These are phyloP conservation scores for Coelastrella sp. DNA, from an alignment of 139 green algal genomes.

Conservation along the genomic window DNA sequence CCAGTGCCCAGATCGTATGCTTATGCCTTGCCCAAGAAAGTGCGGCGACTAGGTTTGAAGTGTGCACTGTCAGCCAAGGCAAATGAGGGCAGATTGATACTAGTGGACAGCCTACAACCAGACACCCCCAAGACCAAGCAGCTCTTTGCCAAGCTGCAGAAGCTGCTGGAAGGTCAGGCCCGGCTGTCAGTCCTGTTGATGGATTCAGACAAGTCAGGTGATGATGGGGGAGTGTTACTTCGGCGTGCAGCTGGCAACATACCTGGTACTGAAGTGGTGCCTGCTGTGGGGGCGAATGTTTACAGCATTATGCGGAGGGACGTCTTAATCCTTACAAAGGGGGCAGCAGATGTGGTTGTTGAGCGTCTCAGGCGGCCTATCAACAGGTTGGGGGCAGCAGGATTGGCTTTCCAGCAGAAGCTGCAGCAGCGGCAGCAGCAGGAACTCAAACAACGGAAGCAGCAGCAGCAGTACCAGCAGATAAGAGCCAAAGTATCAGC, in stretches of 20 bases:
- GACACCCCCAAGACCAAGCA: slow-evolving; percentile 62
- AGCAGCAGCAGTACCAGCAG: neutral
- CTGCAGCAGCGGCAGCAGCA: slow-evolving; percentile 21
- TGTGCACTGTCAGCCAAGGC: slow-evolving; percentile 88
- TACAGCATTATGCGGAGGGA: slow-evolving; percentile 89
- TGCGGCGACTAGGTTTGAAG: slow-evolving; percentile 84
- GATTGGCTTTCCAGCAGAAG: neutral
- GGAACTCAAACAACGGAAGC: neutral
- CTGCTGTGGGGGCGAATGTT: slow-evolving; percentile 81
- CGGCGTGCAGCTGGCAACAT: slow-evolving; percentile 27
- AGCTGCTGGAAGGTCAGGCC: neutral
- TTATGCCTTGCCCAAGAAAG: slow-evolving; percentile 70
- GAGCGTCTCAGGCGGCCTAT: slow-evolving; percentile 59
- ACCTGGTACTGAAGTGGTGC: slow-evolving; percentile 72
- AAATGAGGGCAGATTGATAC: slow-evolving; percentile 78
- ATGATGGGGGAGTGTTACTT: slow-evolving; percentile 54
- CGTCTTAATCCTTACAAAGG: slow-evolving; percentile 79
- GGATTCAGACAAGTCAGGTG: neutral
- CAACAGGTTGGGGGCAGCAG: slow-evolving; percentile 47
- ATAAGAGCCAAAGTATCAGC: neutral
- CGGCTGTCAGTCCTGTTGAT: slow-evolving; percentile 43
- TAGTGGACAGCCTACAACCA: slow-evolving; percentile 77
- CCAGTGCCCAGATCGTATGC: slow-evolving; percentile 76
- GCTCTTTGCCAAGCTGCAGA: neutral
- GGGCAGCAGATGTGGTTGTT: slow-evolving; percentile 63